These are phyloP conservation scores for Suhomyces faveliae DNA, from an alignment of 805 yeast species.

Conservation along the genomic window DNA sequence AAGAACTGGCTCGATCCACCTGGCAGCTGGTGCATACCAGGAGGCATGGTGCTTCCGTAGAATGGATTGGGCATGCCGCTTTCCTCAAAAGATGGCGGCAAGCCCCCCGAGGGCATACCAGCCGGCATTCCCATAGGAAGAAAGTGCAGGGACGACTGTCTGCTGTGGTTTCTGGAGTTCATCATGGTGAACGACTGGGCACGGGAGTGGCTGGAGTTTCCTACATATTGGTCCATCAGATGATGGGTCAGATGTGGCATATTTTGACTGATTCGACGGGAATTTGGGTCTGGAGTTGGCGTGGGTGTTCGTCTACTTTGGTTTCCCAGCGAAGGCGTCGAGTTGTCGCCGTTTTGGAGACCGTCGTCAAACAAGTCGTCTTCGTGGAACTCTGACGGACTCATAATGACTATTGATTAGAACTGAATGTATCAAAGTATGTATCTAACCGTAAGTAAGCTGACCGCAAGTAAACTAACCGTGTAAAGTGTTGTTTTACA, in stretches of 20 bases:
- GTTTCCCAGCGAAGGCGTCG: not conserved
- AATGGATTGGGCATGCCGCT: conserved; percentile 7
- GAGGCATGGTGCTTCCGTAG: conserved; percentile 3
- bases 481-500: no score
- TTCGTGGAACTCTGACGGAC: conserved; percentile 6
- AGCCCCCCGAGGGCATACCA: not conserved
- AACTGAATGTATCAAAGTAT: no score
- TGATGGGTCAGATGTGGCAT: not conserved
- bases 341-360: not conserved
- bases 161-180: conserved; percentile 6
- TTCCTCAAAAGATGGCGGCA: conserved; percentile 5
- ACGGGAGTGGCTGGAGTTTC: conserved; percentile 3
- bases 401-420: not conserved
- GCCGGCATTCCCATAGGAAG: conserved; percentile 5
- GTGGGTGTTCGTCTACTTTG: not conserved
- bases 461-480: no score
- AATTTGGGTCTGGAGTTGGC: not conserved
- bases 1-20: not conserved
- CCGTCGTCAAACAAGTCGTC: conserved; percentile 13
- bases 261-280: not conserved
- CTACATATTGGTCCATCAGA: no score
- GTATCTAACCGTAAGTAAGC: no score
- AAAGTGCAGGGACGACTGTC: conserved; percentile 8
- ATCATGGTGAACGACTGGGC: not conserved
- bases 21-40: conserved; percentile 4